These are phyloP conservation scores for Areca catechu DNA, from an alignment of 176 grass and related monocot species.

Conservation along the genomic window DNA sequence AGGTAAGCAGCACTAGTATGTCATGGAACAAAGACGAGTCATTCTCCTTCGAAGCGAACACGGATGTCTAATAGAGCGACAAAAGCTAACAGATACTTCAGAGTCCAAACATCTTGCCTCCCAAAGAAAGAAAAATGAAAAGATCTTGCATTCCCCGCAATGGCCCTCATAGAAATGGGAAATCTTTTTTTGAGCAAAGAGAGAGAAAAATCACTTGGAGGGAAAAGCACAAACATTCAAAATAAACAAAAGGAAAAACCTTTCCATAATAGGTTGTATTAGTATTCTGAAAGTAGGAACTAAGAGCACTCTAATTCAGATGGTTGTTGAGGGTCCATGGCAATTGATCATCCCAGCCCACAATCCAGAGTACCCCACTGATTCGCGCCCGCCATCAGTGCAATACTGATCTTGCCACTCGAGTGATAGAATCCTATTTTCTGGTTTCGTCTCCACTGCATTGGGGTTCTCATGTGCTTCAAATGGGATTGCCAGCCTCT, in stretches of 20 bases:
- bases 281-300: slow-evolving; percentile 11
- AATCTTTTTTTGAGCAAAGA: too few relatives aligned
- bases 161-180: too few relatives aligned
- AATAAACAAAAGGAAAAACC: slow-evolving; percentile 10
- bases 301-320: slow-evolving; percentile 33
- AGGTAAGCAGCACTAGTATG: too few relatives aligned
- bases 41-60: too few relatives aligned
- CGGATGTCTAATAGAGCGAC: too few relatives aligned
- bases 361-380: slow-evolving; percentile 41
- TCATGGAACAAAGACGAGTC: too few relatives aligned
- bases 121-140: too few relatives aligned
- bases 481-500: slow-evolving; percentile 22
- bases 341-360: slow-evolving; percentile 63
- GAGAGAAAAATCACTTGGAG: too few relatives aligned
- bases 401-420: slow-evolving; percentile 52
- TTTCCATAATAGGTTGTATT: too few relatives aligned
- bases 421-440: slow-evolving; percentile 41
- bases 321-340: slow-evolving; percentile 50
- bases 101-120: too few relatives aligned
- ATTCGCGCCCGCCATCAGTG: slow-evolving; percentile 37
- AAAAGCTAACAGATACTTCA: too few relatives aligned
- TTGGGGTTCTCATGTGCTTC: slow-evolving; percentile 13
- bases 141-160: too few relatives aligned
- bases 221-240: background rate
- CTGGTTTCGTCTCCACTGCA: slow-evolving; percentile 18